Percentiles rank a stretch among this genome's conserved stretches.
Conservation (phyloP, 2,329 filamentous ascomycete species). For the Phaeophleospora eucalypticola region DNA sequence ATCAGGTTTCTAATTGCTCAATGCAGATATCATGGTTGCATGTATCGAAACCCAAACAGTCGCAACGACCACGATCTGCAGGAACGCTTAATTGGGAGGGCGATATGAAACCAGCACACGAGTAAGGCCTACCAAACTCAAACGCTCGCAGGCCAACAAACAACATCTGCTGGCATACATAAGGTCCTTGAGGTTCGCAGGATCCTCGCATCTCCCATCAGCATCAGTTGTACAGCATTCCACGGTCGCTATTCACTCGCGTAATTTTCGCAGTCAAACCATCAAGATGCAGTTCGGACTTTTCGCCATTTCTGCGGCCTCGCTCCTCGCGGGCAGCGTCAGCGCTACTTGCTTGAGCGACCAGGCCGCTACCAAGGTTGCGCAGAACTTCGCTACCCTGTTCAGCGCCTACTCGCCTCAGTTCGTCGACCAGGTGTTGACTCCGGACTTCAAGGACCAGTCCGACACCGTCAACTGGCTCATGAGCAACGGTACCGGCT, state of each 20-base stretch:
- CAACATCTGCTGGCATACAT: not conserved
- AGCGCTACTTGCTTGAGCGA: slow-evolving; percentile 15
- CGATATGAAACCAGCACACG: not conserved
- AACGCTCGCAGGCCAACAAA: not conserved
- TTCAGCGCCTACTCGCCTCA: slow-evolving; percentile 18
- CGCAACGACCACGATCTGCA: not conserved
- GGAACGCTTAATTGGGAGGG: not conserved
- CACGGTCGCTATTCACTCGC: not conserved
- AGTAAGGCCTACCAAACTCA: not conserved
- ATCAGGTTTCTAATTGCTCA: not conserved
- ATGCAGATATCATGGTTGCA: not conserved
- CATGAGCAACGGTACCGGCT: slow-evolving; percentile 15
- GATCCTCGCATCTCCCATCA: not conserved
- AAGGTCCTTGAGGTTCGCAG: not conserved
- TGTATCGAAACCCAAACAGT: not conserved
- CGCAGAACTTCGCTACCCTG: slow-evolving; percentile 19
- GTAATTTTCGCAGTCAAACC: not conserved
- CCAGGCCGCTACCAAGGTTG: slow-evolving; percentile 13
- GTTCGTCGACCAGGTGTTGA: slow-evolving; percentile 13
- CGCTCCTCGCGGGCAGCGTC: not conserved
- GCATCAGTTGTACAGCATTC: not conserved
- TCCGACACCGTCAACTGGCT: slow-evolving; percentile 23
- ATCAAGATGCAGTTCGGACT: not conserved
- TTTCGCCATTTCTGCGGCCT: not conserved
- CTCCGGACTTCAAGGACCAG: slow-evolving; percentile 21